Percentiles rank a stretch among this genome's conserved stretches.
These are phyloP conservation scores for Boletus smithii DNA, from an alignment of 1,284 basidiomycete species.

Conservation along the genomic window DNA sequence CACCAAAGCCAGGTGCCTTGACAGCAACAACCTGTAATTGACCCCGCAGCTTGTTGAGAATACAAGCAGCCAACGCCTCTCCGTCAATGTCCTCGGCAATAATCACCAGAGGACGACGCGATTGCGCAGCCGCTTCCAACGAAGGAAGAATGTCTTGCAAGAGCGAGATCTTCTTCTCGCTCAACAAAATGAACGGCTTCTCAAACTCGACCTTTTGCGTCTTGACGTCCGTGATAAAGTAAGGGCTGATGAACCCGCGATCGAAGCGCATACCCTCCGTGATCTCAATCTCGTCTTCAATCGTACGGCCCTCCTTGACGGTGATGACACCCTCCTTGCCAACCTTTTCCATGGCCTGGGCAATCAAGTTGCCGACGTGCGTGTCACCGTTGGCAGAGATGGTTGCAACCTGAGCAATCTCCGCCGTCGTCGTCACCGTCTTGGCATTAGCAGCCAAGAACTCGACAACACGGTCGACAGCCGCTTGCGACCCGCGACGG, in stretches of 20 bases:
- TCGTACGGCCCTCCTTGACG: slow-evolving; percentile 97
- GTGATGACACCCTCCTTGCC: slow-evolving; percentile 99
- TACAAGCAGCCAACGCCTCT: slow-evolving; percentile 95
- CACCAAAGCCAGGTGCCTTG: slow-evolving; percentile 98
- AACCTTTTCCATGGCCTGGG: slow-evolving; percentile 99
- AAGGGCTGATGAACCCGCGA: slow-evolving; percentile 97
- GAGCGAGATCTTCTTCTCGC: slow-evolving; percentile 97
- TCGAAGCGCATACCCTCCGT: slow-evolving; percentile 99
- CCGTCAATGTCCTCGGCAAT: slow-evolving; percentile 98
- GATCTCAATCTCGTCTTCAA: slow-evolving; percentile 98
- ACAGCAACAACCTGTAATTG: slow-evolving; percentile 91
- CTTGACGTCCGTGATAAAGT: slow-evolving; percentile 99
- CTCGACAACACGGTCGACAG: slow-evolving; percentile 92
- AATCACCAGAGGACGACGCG: slow-evolving; percentile 90
- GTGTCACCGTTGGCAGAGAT: slow-evolving; percentile 97
- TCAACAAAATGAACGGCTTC: slow-evolving; percentile 91
- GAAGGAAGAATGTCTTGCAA: slow-evolving; percentile 95
- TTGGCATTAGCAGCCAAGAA: slow-evolving; percentile 90
- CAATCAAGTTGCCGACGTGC: slow-evolving; percentile 93
- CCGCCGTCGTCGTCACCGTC: slow-evolving; percentile 93
- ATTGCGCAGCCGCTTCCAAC: slow-evolving; percentile 88
- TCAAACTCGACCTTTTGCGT: slow-evolving; percentile 95
- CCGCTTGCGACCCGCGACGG: slow-evolving; percentile 92
- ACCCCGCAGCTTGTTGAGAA: slow-evolving; percentile 97
- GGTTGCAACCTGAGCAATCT: slow-evolving; percentile 97